Percentiles rank a stretch among this genome's conserved stretches.
These are phyloP conservation scores for Xylaria sp. DNA, from an alignment of 2,329 filamentous ascomycete genomes.

Conservation along the genomic window DNA sequence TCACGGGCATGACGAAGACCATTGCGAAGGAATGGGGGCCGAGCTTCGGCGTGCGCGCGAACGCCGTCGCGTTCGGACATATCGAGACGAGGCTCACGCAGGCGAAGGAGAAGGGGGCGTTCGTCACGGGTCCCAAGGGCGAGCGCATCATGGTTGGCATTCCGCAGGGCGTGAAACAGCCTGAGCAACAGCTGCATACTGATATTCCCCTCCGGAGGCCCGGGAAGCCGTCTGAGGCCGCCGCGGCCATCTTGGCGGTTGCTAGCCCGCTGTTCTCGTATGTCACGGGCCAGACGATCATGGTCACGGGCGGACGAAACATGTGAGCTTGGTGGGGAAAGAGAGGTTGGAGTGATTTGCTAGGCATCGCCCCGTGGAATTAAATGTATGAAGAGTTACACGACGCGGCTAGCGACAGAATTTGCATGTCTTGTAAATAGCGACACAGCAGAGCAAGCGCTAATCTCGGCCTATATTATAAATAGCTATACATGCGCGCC, in stretches of 20 bases:
- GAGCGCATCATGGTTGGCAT: slow-evolving; percentile 81
- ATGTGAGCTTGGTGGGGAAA: slow-evolving; percentile 55
- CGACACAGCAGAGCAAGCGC: slow-evolving; percentile 22
- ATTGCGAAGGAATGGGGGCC: slow-evolving; percentile 95
- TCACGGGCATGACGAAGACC: slow-evolving; percentile 85
- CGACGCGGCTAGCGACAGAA: too few relatives aligned
- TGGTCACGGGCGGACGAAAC: slow-evolving; percentile 81
- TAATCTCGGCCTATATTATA: slow-evolving; percentile 37
- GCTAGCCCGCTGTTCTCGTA: slow-evolving; percentile 86
- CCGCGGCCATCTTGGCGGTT: slow-evolving; percentile 79
- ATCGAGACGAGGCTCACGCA: slow-evolving; percentile 84
- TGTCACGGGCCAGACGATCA: slow-evolving; percentile 87
- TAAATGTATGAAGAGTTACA: background rate
- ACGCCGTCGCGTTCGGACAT: slow-evolving; percentile 86
- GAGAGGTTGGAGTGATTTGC: background rate
- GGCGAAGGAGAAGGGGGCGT: slow-evolving; percentile 85
- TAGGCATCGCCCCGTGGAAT: background rate
- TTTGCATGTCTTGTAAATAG: too few relatives aligned
- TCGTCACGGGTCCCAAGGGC: slow-evolving; percentile 79
- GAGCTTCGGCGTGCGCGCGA: slow-evolving; percentile 80
- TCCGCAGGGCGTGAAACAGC: slow-evolving; percentile 67
- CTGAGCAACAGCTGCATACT: slow-evolving; percentile 58
- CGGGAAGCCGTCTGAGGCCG: slow-evolving; percentile 83
- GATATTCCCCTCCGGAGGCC: slow-evolving; percentile 85
- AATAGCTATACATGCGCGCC: slow-evolving; percentile 39